Base-by-base conservation (phyloP, 2,329 filamentous ascomycete species). In the Xylaria sp. region DNA sequence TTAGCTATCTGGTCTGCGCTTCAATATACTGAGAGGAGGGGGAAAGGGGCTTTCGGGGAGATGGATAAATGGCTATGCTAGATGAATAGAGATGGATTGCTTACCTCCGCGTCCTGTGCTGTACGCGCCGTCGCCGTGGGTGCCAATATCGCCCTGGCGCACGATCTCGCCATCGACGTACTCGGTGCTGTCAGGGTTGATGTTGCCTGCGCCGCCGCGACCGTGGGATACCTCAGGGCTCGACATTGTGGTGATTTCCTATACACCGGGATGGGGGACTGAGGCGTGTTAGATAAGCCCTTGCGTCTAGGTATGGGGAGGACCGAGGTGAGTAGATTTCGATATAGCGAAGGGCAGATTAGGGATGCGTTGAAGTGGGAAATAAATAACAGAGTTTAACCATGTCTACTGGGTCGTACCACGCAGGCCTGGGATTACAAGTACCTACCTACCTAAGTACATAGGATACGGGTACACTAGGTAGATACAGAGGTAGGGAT, bases 161-260 rank as follows among this genome's bases (percentile, higher is more conserved):
- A 87, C 86, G 60, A 90, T 86, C 69, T 87, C 86, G 72, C 87
- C 88, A 70, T 90, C 88, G 68, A 84, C 83, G 74, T 90, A 90
- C 71, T 83, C 73, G 42, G 86, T 89, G 67, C 83, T 77, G 75
- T 90, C 87, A 38, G 79, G 76, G 69, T 81, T 83, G 77, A 90
- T 88, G 78, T 90, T 90, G 73, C 88, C 87, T 22, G 85, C 86
- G 72, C 87, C 87, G 66, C 87, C 87, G 69, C 87, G 85, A 72
- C 87, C 87, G 79, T 89, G 86, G 17, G 86, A 88, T 59, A 88
- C 83, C 75, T 88, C 85, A 59, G 79, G 71, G 15, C 73, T 72
- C 36, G 76, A 62, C 78, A 81, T 82, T 60, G 13, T 63, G 27
- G 31, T 2, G 39, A 15, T n/a, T 31, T 31, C 6, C 25, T 56